A percentile compares a stretch with the other conserved stretches of the same genome.
These are phyloP conservation scores for Phytophthora aleatoria DNA, from an alignment of 352 stramenopile genomes.

Conservation along the genomic window DNA sequence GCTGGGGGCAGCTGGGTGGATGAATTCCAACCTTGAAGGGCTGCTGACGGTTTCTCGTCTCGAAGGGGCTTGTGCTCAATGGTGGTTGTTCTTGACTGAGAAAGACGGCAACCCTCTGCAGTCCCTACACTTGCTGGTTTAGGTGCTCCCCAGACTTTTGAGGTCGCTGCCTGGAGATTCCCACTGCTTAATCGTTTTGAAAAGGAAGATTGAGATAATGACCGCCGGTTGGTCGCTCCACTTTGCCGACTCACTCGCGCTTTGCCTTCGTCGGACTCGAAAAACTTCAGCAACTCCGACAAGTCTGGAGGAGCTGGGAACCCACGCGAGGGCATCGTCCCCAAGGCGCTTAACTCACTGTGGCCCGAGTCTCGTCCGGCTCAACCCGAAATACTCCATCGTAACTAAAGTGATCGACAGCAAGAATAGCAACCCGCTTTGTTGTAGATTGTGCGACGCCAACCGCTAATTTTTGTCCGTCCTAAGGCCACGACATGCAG, in stretches of 20 bases:
- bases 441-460: not conserved
- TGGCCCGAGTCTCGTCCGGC: not conserved
- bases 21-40: slow-evolving; percentile 48
- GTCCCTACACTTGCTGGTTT: slow-evolving; percentile 2
- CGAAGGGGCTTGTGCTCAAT: slow-evolving; percentile 2
- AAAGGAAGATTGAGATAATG: slow-evolving; percentile 2
- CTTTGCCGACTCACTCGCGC: slow-evolving; percentile 17
- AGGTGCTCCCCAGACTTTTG: not conserved
- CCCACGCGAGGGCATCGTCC: slow-evolving; percentile 27
- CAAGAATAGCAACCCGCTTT: slow-evolving; percentile 22
- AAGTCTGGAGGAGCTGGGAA: slow-evolving; percentile 50
- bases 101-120: not conserved
- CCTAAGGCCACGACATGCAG: not conserved
- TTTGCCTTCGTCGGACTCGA: slow-evolving; percentile 36
- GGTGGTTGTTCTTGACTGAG: slow-evolving; percentile 7
- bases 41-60: slow-evolving; percentile 6
- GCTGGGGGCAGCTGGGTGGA: slow-evolving; percentile 50
- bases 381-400: slow-evolving; percentile 21
- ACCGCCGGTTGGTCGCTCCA: slow-evolving; percentile 3
- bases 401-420: slow-evolving; percentile 18
- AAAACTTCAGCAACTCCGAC: slow-evolving; percentile 55
- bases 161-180: not conserved
- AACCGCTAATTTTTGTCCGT: slow-evolving; percentile 14
- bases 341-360: slow-evolving; percentile 3
- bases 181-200: slow-evolving; percentile 7